Conservation (phyloP, 345 rosid genomes). For the Excoecaria agallocha region DNA sequence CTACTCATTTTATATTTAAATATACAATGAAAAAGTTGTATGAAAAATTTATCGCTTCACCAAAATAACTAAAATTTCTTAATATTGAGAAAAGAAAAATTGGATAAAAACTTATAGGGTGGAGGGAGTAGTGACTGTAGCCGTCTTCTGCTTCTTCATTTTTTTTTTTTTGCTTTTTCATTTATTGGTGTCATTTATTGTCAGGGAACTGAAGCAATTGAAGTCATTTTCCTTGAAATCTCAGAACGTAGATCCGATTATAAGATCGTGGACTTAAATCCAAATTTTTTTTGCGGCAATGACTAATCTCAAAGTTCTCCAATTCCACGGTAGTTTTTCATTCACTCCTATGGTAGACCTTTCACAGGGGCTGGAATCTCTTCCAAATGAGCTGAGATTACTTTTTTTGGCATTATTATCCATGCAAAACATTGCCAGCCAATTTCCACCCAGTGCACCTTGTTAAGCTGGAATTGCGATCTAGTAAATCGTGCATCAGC, state of each 20-base stretch:
- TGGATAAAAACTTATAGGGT: too few relatives aligned
- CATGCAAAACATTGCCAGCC: conserved; percentile 8
- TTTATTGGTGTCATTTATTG: not conserved
- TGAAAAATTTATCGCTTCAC: too few relatives aligned
- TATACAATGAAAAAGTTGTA: too few relatives aligned
- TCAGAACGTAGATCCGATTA: not conserved
- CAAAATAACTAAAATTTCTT: too few relatives aligned
- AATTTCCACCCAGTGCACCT: conserved; percentile 10
- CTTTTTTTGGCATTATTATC: conserved; percentile 9
- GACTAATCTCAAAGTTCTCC: conserved; percentile 8
- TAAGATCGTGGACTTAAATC: not conserved
- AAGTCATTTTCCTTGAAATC: conserved; percentile 6
- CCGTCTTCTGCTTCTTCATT: not conserved
- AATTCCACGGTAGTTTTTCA: not conserved
- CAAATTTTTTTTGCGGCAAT: not conserved
- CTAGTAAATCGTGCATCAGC: not conserved
- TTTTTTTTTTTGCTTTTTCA: not conserved
- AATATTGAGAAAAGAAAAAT: too few relatives aligned
- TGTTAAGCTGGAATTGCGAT: conserved; percentile 1
- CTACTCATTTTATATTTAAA: too few relatives aligned
- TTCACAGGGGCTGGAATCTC: conserved; percentile 10
- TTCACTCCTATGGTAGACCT: not conserved
- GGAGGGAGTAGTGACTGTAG: too few relatives aligned
- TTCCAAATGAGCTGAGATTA: conserved; percentile 7
- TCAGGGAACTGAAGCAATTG: conserved; percentile 4